Percentiles rank a stretch among this genome's conserved stretches.
Conservation (phyloP, 2,329 filamentous ascomycete species). For the Penicillium brevicompactum region DNA sequence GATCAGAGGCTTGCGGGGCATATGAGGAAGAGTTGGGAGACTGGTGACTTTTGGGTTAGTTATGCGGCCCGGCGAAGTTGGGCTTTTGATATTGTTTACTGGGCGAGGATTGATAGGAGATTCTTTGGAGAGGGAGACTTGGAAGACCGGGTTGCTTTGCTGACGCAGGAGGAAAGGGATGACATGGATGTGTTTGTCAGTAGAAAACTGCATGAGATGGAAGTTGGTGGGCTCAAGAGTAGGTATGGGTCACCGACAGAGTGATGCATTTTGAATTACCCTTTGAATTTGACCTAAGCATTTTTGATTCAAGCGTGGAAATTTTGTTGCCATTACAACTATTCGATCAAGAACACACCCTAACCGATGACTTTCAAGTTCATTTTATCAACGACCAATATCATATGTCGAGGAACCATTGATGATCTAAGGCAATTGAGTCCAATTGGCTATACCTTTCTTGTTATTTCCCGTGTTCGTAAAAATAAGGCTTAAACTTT, state of each 20-base stretch:
- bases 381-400: neutral
- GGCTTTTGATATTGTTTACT: slow-evolving; percentile 19
- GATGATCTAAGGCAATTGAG: too few relatives aligned
- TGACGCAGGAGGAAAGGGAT: slow-evolving; percentile 20
- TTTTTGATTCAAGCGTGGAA: neutral
- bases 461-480: too few relatives aligned
- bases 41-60: slow-evolving; percentile 25
- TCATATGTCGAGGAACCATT: too few relatives aligned
- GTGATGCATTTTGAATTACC: neutral
- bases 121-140: slow-evolving; percentile 24
- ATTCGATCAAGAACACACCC: neutral
- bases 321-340: too few relatives aligned
- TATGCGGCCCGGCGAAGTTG: slow-evolving; percentile 24
- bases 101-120: slow-evolving; percentile 20
- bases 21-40: slow-evolving; percentile 24
- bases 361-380: neutral
- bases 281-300: neutral
- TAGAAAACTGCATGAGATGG: slow-evolving; percentile 16
- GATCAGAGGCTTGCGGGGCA: slow-evolving; percentile 6
- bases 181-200: slow-evolving; percentile 20
- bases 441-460: too few relatives aligned
- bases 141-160: slow-evolving; percentile 16
- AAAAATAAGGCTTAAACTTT: too few relatives aligned
- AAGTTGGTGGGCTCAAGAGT: neutral
- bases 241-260: neutral